phyloP scores from a whole-genome alignment of 371 early-diverging fungal genomes.

The Mortierella sp. region DNA sequence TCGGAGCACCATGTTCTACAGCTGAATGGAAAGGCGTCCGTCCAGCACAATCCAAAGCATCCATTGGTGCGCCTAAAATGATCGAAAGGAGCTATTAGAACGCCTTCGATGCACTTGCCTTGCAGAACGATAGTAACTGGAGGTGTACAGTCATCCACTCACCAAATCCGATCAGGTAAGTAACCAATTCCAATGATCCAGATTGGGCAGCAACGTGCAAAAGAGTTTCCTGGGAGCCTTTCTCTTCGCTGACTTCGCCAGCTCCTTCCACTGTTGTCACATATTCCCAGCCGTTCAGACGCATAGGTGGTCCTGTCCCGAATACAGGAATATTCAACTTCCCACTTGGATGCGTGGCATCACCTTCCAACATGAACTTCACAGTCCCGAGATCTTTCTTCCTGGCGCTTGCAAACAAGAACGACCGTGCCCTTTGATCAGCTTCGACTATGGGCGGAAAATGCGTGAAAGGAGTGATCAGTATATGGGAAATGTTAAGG shows the following conservation, averaged over 20 bases:
- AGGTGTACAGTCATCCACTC: constrained; percentile 19
- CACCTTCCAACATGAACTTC: constrained; percentile 36
- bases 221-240: constrained; percentile 47
- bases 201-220: constrained; percentile 70
- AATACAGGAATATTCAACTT: constrained; percentile 17
- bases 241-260: not conserved
- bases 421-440: constrained; percentile 44
- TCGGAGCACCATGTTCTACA: constrained; percentile 24
- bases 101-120: not conserved
- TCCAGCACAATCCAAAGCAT: constrained; percentile 47
- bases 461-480: not conserved
- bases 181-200: constrained; percentile 69
- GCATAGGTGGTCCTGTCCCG: constrained; percentile 21
- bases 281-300: constrained; percentile 51
- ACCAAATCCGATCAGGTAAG: constrained; percentile 38
- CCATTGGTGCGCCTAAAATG: constrained; percentile 40
- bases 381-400: constrained; percentile 30
- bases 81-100: not conserved
- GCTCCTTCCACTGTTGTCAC: constrained; percentile 18
- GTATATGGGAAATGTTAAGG: not conserved
- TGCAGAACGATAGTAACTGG: not conserved
- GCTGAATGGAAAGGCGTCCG: constrained; percentile 49
- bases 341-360: constrained; percentile 22
- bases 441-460: constrained; percentile 30
- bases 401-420: constrained; percentile 28